Conservation (phyloP, 306 rosid species). For the Medicago arabica region DNA sequence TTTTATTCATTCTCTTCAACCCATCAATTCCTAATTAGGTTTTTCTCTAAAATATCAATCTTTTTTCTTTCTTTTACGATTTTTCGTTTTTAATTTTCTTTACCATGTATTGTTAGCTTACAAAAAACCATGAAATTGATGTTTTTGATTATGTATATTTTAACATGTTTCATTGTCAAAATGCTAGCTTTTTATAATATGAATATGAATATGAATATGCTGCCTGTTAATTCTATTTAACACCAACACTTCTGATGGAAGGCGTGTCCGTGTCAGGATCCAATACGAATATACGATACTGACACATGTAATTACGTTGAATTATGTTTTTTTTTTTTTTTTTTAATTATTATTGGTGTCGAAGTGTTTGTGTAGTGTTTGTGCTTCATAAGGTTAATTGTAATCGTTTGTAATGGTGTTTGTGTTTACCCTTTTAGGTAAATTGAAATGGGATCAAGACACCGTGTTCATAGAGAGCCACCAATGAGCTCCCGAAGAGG, state of each 20-base stretch:
- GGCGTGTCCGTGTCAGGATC: too few species aligned
- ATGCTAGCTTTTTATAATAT: constrained; percentile 10
- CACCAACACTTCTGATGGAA: too few species aligned
- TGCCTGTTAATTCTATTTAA: not conserved
- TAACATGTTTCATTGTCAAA: constrained; percentile 3
- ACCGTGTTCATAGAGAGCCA: constrained; percentile 61
- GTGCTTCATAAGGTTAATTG: not conserved
- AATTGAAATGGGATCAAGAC: constrained; percentile 68
- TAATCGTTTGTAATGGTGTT: not conserved
- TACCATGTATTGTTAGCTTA: not conserved
- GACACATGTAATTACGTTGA: too few species aligned
- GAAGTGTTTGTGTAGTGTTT: too few species aligned
- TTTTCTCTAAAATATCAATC: not conserved
- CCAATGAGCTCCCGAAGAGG: constrained; percentile 63
- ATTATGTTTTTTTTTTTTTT: too few species aligned
- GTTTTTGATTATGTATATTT: not conserved
- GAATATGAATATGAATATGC: not conserved
- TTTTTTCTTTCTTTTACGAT: not conserved
- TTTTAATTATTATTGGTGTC: too few species aligned
- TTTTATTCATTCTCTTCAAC: constrained; percentile 8
- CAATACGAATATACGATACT: too few species aligned
- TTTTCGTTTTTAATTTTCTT: not conserved
- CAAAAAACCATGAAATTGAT: not conserved
- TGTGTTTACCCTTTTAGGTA: constrained; percentile 45
- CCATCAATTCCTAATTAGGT: not conserved